Evolutionary conservation across 306 rosid species (phyloP).

Genomic region (Hippophae tibetana): DNA sequence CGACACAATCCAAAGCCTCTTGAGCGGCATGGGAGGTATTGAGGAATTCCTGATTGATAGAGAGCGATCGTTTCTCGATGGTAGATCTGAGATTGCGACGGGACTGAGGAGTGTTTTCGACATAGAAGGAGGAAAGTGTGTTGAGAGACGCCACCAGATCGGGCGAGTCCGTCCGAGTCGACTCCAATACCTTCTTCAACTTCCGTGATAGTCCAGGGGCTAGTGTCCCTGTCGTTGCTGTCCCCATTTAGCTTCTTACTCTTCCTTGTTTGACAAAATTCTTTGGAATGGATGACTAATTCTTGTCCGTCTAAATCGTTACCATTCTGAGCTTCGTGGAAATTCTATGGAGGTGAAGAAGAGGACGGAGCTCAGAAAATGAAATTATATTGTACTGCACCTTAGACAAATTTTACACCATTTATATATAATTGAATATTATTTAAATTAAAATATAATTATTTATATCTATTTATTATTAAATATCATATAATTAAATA

Average conservation of each 20-base stretch:
- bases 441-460: no score
- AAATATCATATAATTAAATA: no score
- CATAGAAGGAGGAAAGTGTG: slow-evolving; percentile 80
- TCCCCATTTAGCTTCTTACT: slow-evolving; percentile 38
- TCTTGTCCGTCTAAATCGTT: neutral
- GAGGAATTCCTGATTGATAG: slow-evolving; percentile 68
- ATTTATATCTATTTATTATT: no score
- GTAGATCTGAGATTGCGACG: slow-evolving; percentile 93
- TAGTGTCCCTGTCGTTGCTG: slow-evolving; percentile 30
- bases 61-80: slow-evolving; percentile 75
- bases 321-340: no score
- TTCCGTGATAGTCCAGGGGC: slow-evolving; percentile 96
- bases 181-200: slow-evolving; percentile 89
- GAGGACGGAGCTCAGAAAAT: no score
- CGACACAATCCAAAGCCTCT: slow-evolving; percentile 73
- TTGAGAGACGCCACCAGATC: slow-evolving; percentile 70
- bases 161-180: slow-evolving; percentile 65
- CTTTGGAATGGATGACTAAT: neutral
- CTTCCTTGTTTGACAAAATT: neutral
- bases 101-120: slow-evolving; percentile 69
- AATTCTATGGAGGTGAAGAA: no score
- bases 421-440: no score
- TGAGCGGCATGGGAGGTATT: slow-evolving; percentile 64
- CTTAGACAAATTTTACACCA: no score
- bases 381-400: no score